These are phyloP conservation scores for Exophiala lecanii-corni DNA, from an alignment of 2,329 filamentous ascomycete species.

Conservation along the genomic window DNA sequence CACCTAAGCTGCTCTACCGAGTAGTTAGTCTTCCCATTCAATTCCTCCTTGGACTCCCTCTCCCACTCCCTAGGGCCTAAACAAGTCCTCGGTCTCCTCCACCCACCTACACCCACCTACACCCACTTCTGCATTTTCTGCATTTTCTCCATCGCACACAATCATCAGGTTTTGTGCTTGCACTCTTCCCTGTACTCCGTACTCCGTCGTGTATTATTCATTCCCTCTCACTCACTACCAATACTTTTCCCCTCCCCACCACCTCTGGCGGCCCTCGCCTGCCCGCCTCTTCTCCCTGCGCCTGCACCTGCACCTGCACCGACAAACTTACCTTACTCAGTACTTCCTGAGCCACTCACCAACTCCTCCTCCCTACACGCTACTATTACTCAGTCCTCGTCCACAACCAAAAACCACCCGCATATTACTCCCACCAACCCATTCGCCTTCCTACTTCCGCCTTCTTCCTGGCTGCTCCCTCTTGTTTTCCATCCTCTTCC, in stretches of 20 bases:
- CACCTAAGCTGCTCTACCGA: no score
- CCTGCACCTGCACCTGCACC: no score
- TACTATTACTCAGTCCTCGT: no score
- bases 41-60: no score
- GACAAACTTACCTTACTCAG: not conserved
- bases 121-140: not conserved
- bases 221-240: not conserved
- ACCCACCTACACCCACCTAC: not conserved
- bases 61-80: no score
- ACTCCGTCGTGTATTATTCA: not conserved
- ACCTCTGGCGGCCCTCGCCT: no score
- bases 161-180: no score
- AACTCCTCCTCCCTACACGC: no score
- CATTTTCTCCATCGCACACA: slow-evolving; percentile 3
- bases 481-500: slow-evolving; percentile 8
- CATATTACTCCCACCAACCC: not conserved
- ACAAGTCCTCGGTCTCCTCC: no score
- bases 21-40: no score
- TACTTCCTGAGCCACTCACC: no score
- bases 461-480: slow-evolving; percentile 12
- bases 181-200: no score
- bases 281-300: not conserved
- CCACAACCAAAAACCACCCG: not conserved
- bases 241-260: slow-evolving; percentile 1
- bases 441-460: slow-evolving; percentile 10